These are phyloP conservation scores for Bremia lactucae DNA, from an alignment of 352 stramenopile species.

Conservation along the genomic window DNA sequence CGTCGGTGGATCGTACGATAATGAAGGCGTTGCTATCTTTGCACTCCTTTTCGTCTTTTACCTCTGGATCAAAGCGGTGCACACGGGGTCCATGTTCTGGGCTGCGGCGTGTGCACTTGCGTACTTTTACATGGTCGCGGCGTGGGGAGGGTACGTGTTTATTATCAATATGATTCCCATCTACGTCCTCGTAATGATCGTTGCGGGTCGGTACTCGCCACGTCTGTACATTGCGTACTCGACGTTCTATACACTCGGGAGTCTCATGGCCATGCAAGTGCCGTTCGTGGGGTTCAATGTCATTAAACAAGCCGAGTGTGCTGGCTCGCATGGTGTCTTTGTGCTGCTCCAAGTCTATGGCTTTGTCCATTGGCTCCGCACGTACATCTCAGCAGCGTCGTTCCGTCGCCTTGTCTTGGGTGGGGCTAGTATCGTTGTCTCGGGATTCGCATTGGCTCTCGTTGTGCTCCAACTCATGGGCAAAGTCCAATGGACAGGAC, in stretches of 20 bases:
- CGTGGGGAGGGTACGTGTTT: conserved; percentile 97
- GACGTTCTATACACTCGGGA: conserved; percentile 95
- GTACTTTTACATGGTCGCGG: conserved; percentile 97
- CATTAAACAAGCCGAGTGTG: conserved; percentile 83
- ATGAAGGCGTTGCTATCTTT: conserved; percentile 96
- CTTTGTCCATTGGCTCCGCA: conserved; percentile 67
- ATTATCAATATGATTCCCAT: conserved; percentile 98
- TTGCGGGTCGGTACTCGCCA: conserved; percentile 88
- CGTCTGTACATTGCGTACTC: conserved; percentile 95
- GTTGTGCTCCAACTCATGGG: conserved; percentile 75
- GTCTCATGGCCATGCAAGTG: conserved; percentile 93
- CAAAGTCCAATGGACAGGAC: conserved; percentile 85
- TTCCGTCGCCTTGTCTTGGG: conserved; percentile 71
- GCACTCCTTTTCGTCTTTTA: conserved; percentile 97
- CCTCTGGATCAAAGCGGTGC: conserved; percentile 91
- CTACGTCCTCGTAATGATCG: conserved; percentile 90
- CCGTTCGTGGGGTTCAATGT: conserved; percentile 97
- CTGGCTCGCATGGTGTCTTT: conserved; percentile 89
- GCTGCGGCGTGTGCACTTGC: conserved; percentile 72
- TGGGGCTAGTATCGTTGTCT: conserved; percentile 46
- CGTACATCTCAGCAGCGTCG: conserved; percentile 58
- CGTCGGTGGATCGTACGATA: conserved; percentile 96
- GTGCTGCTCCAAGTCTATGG: conserved; percentile 81
- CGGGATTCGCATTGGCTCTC: conserved; percentile 37
- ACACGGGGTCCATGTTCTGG: conserved; percentile 85